These are phyloP conservation scores for Penicillium sp. DNA, from an alignment of 2,329 filamentous ascomycete species.

Conservation along the genomic window DNA sequence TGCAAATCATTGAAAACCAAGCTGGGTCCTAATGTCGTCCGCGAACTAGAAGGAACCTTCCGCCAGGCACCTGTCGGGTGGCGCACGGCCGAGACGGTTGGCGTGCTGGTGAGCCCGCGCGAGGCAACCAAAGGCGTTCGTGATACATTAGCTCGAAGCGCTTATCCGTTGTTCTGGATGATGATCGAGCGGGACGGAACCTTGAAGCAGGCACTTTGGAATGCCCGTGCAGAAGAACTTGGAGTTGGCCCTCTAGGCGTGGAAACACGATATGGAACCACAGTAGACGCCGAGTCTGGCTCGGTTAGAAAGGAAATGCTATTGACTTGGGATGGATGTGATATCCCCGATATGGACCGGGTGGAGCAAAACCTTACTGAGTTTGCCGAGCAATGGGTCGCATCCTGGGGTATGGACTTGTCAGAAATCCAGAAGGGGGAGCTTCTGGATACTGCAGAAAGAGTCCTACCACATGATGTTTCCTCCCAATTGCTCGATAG, in stretches of 20 bases:
- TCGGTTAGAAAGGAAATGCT: slow-evolving; percentile 25
- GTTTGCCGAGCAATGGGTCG: slow-evolving; percentile 31
- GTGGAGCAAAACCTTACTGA: slow-evolving; percentile 29
- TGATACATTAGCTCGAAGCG: slow-evolving; percentile 66
- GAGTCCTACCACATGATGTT: slow-evolving; percentile 27
- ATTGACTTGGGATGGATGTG: slow-evolving; percentile 40
- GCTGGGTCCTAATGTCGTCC: slow-evolving; percentile 45
- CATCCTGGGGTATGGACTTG: slow-evolving; percentile 27
- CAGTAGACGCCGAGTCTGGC: slow-evolving; percentile 18
- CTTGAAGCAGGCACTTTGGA: slow-evolving; percentile 48
- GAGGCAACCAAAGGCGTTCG: slow-evolving; percentile 76
- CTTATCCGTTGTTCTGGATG: slow-evolving; percentile 68
- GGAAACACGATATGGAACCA: slow-evolving; percentile 35
- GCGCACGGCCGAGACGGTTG: slow-evolving; percentile 65
- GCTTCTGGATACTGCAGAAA: slow-evolving; percentile 32
- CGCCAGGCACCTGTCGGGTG: slow-evolving; percentile 71
- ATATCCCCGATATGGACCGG: slow-evolving; percentile 35
- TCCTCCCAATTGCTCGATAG: slow-evolving; percentile 6
- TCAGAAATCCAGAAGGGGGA: slow-evolving; percentile 20
- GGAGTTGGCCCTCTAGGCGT: slow-evolving; percentile 43
- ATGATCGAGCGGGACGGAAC: slow-evolving; percentile 41
- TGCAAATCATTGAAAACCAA: slow-evolving; percentile 48
- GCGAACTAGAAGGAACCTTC: slow-evolving; percentile 65
- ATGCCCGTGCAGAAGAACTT: slow-evolving; percentile 40
- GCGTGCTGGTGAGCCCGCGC: slow-evolving; percentile 66